These are phyloP conservation scores for Leccinum longicurvipes DNA, from an alignment of 768 basidiomycete species.

Conservation along the genomic window DNA sequence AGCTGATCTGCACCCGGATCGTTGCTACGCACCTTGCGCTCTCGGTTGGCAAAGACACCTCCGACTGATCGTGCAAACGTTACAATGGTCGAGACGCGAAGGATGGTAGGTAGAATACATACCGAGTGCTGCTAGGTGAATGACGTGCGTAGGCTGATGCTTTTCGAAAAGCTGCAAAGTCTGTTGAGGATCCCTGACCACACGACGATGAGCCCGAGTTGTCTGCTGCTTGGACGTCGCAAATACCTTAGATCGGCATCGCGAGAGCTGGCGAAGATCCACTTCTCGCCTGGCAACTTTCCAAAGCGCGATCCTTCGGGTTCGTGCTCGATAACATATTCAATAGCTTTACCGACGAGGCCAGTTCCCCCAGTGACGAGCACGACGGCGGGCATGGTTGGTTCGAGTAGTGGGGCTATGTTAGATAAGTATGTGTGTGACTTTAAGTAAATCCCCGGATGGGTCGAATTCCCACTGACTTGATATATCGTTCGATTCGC, in stretches of 20 bases:
- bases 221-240: neutral
- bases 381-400: slow-evolving; percentile 43
- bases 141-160: slow-evolving; percentile 93
- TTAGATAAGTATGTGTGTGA: neutral
- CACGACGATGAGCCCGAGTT: slow-evolving; percentile 2
- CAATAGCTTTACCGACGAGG: slow-evolving; percentile 82
- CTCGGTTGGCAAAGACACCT: slow-evolving; percentile 94
- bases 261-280: slow-evolving; percentile 77
- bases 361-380: slow-evolving; percentile 86
- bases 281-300: slow-evolving; percentile 69
- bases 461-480: slow-evolving; percentile 21
- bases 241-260: slow-evolving; percentile 83
- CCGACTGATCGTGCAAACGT: slow-evolving; percentile 56
- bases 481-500: too few species aligned
- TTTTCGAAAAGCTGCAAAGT: slow-evolving; percentile 79
- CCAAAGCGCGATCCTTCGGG: slow-evolving; percentile 77
- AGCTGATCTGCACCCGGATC: neutral
- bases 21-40: slow-evolving; percentile 63
- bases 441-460: too few species aligned
- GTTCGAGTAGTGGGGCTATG: neutral
- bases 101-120: slow-evolving; percentile 22
- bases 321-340: slow-evolving; percentile 75
- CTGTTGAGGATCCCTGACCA: slow-evolving; percentile 60
- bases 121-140: slow-evolving; percentile 94
- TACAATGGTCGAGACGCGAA: slow-evolving; percentile 6